Conservation (phyloP, 139 green algal genomes). For the Nannochloris sp. region DNA sequence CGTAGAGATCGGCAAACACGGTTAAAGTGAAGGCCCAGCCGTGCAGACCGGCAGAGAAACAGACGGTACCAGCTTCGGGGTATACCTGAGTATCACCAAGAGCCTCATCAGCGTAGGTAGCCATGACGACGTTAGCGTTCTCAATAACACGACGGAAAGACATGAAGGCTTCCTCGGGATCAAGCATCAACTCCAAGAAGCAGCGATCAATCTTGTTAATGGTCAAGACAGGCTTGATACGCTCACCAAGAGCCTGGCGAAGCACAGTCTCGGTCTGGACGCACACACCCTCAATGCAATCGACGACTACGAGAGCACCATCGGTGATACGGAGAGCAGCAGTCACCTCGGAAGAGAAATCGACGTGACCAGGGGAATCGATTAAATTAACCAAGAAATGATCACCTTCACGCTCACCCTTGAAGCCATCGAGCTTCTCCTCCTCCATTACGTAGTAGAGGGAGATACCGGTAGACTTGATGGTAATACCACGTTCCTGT, state of each 20-base stretch:
- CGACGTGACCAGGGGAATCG: slow-evolving; percentile 97
- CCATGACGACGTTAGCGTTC: slow-evolving; percentile 98
- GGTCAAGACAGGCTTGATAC: slow-evolving; percentile 96
- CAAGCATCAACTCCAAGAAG: slow-evolving; percentile 96
- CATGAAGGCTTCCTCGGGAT: slow-evolving; percentile 92
- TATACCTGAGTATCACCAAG: slow-evolving; percentile 96
- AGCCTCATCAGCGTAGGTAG: slow-evolving; percentile 93
- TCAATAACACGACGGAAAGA: slow-evolving; percentile 95
- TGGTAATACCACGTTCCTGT: slow-evolving; percentile 98
- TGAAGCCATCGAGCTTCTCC: slow-evolving; percentile 68
- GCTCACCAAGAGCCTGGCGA: slow-evolving; percentile 90
- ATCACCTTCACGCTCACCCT: slow-evolving; percentile 72
- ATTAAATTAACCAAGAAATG: slow-evolving; percentile 98
- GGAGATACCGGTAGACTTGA: slow-evolving; percentile 99
- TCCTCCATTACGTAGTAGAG: slow-evolving; percentile 96
- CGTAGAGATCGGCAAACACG: slow-evolving; percentile 95
- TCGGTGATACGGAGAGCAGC: slow-evolving; percentile 98
- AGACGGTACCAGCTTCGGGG: slow-evolving; percentile 96
- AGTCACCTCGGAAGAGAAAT: slow-evolving; percentile 99
- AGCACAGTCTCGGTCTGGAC: slow-evolving; percentile 99
- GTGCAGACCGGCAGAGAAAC: slow-evolving; percentile 97
- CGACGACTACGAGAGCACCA: slow-evolving; percentile 97
- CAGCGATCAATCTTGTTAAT: slow-evolving; percentile 99
- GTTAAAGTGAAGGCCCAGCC: slow-evolving; percentile 99
- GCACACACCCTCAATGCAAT: slow-evolving; percentile 99